Conservation (phyloP, 176 grass and related monocot genomes). For the Oryza punctata region DNA sequence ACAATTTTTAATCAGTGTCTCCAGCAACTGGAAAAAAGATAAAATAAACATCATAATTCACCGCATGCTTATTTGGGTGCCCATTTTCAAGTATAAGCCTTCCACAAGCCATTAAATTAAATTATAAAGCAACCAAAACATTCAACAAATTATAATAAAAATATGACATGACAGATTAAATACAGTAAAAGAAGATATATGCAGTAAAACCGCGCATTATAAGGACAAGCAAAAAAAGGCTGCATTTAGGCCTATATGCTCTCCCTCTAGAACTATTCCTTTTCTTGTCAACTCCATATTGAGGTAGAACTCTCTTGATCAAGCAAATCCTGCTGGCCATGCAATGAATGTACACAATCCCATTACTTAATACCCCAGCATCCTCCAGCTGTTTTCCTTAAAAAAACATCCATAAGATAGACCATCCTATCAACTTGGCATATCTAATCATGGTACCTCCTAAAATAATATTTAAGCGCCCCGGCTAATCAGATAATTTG, state of each 20-base stretch:
- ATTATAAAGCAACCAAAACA: slow-evolving; percentile 26
- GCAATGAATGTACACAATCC: slow-evolving; percentile 3
- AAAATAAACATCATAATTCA: slow-evolving; percentile 39
- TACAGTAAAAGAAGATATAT: background rate
- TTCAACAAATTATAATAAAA: background rate
- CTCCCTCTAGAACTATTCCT: background rate
- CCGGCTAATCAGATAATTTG: no score
- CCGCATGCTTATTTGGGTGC: slow-evolving; percentile 10
- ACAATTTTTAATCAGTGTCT: slow-evolving; percentile 94
- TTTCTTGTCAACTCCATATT: background rate
- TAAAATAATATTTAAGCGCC: background rate
- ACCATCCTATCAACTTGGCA: background rate
- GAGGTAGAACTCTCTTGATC: background rate
- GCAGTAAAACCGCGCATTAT: background rate
- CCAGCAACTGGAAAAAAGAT: slow-evolving; percentile 65
- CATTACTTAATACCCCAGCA: background rate
- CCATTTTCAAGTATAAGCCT: background rate
- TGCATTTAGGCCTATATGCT: slow-evolving; percentile 10
- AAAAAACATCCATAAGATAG: background rate
- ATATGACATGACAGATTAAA: background rate
- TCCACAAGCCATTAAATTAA: background rate
- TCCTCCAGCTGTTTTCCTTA: background rate
- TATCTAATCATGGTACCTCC: background rate
- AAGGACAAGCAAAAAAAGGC: background rate
- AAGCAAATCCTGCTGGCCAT: background rate